Evolutionary conservation across 352 stramenopile genomes (phyloP).

Genomic region (Pythium periplocum): DNA sequence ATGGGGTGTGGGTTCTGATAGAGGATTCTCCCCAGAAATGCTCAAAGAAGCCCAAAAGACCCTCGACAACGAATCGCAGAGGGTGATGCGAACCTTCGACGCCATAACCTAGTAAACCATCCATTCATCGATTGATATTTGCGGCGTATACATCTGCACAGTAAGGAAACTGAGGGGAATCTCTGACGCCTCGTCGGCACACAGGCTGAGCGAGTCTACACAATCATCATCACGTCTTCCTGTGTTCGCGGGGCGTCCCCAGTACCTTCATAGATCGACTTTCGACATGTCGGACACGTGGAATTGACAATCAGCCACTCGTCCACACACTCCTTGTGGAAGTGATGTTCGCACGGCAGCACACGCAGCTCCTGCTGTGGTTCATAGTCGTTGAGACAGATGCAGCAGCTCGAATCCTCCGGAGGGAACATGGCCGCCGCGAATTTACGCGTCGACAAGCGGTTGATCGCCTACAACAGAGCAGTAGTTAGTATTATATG

Average conservation of each 20-base stretch:
- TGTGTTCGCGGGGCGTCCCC: constrained; percentile 28
- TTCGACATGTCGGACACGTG: constrained; percentile 85
- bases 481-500: not conserved
- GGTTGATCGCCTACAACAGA: constrained; percentile 50
- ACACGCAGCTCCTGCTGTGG: constrained; percentile 86
- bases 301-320: constrained; percentile 87
- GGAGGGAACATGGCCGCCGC: constrained; percentile 51
- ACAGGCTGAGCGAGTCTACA: constrained; percentile 12
- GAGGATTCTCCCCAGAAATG: constrained; percentile 4
- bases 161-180: no score
- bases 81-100: constrained; percentile 10
- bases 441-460: constrained; percentile 58
- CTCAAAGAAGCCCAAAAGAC: constrained; percentile 10
- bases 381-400: constrained; percentile 89
- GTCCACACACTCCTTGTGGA: constrained; percentile 90
- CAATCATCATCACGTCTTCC: constrained; percentile 58
- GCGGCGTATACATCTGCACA: no score
- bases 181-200: not conserved
- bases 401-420: constrained; percentile 88
- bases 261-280: constrained; percentile 51
- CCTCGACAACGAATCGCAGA: constrained; percentile 11
- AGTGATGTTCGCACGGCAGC: constrained; percentile 94
- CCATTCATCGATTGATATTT: no score
- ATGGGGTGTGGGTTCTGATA: not conserved
- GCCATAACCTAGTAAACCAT: no score